Conservation (phyloP, 805 yeast species). For the Kuraishia hungarica region DNA sequence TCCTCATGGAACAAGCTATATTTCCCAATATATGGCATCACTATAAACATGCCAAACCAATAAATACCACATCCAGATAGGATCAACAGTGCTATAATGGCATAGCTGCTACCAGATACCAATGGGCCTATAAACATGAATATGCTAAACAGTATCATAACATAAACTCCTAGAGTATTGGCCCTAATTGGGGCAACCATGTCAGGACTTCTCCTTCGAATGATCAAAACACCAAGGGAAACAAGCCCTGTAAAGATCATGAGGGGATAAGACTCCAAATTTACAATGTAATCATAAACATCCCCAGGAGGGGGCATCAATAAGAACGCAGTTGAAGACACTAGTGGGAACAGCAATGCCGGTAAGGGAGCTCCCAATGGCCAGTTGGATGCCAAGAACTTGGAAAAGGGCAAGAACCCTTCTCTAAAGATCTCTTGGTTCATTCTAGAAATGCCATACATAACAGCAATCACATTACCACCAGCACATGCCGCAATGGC, state of each 20-base stretch:
- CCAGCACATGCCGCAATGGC: slow-evolving; percentile 46
- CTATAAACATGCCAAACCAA: slow-evolving; percentile 46
- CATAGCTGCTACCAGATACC: slow-evolving; percentile 33
- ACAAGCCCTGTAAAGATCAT: slow-evolving; percentile 42
- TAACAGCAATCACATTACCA: slow-evolving; percentile 46
- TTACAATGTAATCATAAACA: slow-evolving; percentile 41
- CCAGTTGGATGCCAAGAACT: slow-evolving; percentile 43
- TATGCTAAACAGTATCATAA: slow-evolving; percentile 34
- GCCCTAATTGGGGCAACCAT: slow-evolving; percentile 44
- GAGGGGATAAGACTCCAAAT: slow-evolving; percentile 42
- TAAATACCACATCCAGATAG: slow-evolving; percentile 35
- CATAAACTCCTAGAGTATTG: slow-evolving; percentile 34
- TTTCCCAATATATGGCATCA: slow-evolving; percentile 35
- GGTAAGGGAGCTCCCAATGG: slow-evolving; percentile 46
- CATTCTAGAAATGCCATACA: slow-evolving; percentile 43
- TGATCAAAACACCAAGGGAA: slow-evolving; percentile 48
- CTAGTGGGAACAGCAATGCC: slow-evolving; percentile 32
- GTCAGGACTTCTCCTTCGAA: slow-evolving; percentile 40
- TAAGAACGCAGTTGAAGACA: slow-evolving; percentile 31
- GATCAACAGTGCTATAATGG: slow-evolving; percentile 33
- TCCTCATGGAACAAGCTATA: slow-evolving; percentile 37
- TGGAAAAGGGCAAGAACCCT: slow-evolving; percentile 43
- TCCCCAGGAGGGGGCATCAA: slow-evolving; percentile 37
- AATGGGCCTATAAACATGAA: slow-evolving; percentile 47
- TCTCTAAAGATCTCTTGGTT: slow-evolving; percentile 51